Base-by-base conservation (phyloP, 805 yeast species). In the Yarrowia phangngaensis region DNA sequence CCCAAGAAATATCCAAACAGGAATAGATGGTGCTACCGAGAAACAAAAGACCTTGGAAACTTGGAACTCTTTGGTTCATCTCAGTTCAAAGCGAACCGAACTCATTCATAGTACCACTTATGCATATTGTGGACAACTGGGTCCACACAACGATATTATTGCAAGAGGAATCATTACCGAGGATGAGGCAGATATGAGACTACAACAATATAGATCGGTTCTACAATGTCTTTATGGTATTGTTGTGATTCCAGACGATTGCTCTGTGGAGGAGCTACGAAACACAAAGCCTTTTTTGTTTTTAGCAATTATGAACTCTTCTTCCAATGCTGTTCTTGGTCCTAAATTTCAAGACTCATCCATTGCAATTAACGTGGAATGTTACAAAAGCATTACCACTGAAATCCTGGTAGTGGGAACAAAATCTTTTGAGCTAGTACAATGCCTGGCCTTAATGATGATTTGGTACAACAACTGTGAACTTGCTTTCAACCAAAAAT, bases 381-480 rank as follows among this genome's bases (percentile, higher is more conserved):
- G 35, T 17, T 41, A 29, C 35, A 29, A 30, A 17, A 41, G 35
- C 9, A 20, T 41, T 9, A 41, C 35, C 3, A 26, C 74, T 41
- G 89, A 86, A 58, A 73, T 82, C 8, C 64, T 87, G 64, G 71
- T 82, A 7, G 69, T 75, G 19, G 95, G 95, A 14, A 72, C 76
- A 50, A 88, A 85, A 65, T 73, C 80, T 6, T 64, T 79, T 13
- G 89, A 85, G 60, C 64, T 85, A 27, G 66, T 87, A 29, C 80
- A 81, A 60, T 67, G 80, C 14, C 66, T 84, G 41, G 60, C 83
- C 14, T 58, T 84, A 5, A 67, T 83, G 46, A 74, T 83, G 19
- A 63, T 81, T 20, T 88, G 95, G 95, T 87, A 86, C 60, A 84
- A 83, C 55, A 76, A 85, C 4, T 84, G 95, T 0, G 95, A 86